A percentile compares a stretch with the other conserved stretches of the same genome.
phyloP scores from a whole-genome alignment of 306 rosid genomes.

The Senna tora region DNA sequence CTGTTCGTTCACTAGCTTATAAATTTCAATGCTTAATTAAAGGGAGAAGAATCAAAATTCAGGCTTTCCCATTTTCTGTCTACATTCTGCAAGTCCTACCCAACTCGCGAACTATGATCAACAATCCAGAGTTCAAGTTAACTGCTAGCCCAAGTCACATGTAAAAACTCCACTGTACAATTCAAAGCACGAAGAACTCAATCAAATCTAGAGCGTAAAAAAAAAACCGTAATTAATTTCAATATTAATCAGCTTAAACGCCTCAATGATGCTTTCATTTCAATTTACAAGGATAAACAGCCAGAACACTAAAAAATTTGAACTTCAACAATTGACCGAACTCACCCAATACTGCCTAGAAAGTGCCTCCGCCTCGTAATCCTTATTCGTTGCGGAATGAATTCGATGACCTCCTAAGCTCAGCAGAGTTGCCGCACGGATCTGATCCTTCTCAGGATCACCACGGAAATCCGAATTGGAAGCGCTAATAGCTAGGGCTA shows the following conservation, averaged over 20 bases:
- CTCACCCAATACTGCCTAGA: constrained; percentile 98
- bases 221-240: not conserved
- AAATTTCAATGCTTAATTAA: not conserved
- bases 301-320: not conserved
- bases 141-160: constrained; percentile 3
- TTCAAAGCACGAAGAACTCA: constrained; percentile 22
- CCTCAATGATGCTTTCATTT: constrained; percentile 17
- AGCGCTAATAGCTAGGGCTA: constrained; percentile 97
- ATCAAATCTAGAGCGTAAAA: not conserved
- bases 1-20: not conserved
- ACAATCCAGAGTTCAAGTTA: constrained; percentile 6
- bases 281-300: constrained; percentile 15
- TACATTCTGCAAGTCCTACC: constrained; percentile 10
- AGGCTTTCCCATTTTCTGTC: not conserved
- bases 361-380: constrained; percentile 68
- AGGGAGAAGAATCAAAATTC: constrained; percentile 1
- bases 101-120: constrained; percentile 5
- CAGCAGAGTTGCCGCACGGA: constrained; percentile 81
- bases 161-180: constrained; percentile 12
- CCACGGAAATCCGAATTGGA: constrained; percentile 81
- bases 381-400: constrained; percentile 57
- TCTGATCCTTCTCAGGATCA: constrained; percentile 96
- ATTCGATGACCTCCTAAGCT: constrained; percentile 70
- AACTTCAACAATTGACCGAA: constrained; percentile 8
- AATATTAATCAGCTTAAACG: constrained; percentile 12